phyloP scores from a whole-genome alignment of 1,139 yeast species.

The Blastobotrys ciferrii region DNA sequence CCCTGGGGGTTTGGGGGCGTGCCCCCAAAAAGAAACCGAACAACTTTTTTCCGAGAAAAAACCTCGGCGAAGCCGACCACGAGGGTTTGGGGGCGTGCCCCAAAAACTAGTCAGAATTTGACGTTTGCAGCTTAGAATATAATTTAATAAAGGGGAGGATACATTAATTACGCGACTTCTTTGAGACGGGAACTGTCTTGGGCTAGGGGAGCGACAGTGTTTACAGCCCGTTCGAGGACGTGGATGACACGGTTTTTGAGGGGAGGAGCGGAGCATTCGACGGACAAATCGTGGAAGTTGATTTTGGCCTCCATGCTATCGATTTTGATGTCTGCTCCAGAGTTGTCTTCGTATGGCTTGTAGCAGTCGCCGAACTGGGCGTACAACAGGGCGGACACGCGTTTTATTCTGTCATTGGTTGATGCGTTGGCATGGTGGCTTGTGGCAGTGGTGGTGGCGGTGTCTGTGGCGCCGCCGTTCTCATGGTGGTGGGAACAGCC shows the following conservation, averaged over 20 bases:
- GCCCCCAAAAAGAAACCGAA: too few relatives aligned
- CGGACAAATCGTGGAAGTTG: constrained; percentile 60
- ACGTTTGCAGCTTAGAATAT: too few relatives aligned
- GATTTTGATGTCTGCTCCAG: constrained; percentile 56
- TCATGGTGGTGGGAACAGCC: constrained; percentile 43
- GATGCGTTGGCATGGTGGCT: constrained; percentile 38
- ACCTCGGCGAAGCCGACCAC: too few relatives aligned
- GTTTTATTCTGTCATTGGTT: constrained; percentile 52
- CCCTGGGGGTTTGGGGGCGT: too few relatives aligned
- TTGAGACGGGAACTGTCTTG: constrained; percentile 21
- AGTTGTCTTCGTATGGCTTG: constrained; percentile 40
- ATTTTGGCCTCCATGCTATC: constrained; percentile 75
- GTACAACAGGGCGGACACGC: constrained; percentile 60
- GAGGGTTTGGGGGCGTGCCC: too few relatives aligned
- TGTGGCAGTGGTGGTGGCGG: constrained; percentile 31
- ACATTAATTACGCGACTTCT: neutral
- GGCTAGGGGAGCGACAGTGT: constrained; percentile 76
- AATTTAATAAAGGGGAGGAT: too few relatives aligned
- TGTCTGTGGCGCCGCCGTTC: constrained; percentile 14
- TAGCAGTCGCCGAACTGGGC: constrained; percentile 90
- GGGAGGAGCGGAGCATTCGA: constrained; percentile 75
- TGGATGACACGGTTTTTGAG: constrained; percentile 80
- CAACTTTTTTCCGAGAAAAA: too few relatives aligned
- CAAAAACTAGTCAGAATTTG: too few relatives aligned
- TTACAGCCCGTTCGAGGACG: constrained; percentile 72